Evolutionary conservation across 345 rosid species (phyloP).

Genomic region (Passiflora organensis): DNA sequence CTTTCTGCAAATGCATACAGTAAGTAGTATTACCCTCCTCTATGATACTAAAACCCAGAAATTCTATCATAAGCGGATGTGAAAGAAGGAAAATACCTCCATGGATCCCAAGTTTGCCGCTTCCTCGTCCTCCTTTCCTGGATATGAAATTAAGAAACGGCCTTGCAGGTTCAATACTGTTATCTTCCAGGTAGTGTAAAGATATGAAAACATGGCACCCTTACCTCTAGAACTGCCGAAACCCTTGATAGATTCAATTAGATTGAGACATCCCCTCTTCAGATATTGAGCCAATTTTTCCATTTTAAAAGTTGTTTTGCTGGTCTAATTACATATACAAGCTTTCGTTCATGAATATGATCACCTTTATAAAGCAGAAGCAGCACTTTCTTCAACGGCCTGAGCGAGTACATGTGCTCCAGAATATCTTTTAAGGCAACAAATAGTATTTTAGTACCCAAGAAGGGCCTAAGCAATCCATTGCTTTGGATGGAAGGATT

Average conservation of each 20-base stretch:
- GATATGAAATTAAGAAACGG: not conserved
- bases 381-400: too few relatives aligned
- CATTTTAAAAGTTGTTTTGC: not conserved
- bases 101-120: constrained; percentile 5
- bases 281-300: constrained; percentile 27
- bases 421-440: too few relatives aligned
- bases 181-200: not conserved
- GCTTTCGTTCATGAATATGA: too few relatives aligned
- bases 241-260: constrained; percentile 17
- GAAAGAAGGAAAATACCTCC: constrained; percentile 1
- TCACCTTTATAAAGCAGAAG: too few relatives aligned
- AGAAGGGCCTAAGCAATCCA: too few relatives aligned
- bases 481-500: too few relatives aligned
- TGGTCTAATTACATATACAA: too few relatives aligned
- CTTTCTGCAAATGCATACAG: not conserved
- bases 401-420: too few relatives aligned
- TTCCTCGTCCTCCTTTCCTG: constrained; percentile 12
- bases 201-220: not conserved
- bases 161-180: not conserved
- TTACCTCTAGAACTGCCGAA: constrained; percentile 13
- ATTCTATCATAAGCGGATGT: not conserved
- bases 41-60: not conserved
- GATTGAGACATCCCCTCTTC: constrained; percentile 14
- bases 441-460: too few relatives aligned
- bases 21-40: not conserved